Percentiles rank a stretch among this genome's conserved stretches.
These are phyloP conservation scores for Catenaria anguillulae DNA, from an alignment of 371 early-diverging fungal species.

Conservation along the genomic window DNA sequence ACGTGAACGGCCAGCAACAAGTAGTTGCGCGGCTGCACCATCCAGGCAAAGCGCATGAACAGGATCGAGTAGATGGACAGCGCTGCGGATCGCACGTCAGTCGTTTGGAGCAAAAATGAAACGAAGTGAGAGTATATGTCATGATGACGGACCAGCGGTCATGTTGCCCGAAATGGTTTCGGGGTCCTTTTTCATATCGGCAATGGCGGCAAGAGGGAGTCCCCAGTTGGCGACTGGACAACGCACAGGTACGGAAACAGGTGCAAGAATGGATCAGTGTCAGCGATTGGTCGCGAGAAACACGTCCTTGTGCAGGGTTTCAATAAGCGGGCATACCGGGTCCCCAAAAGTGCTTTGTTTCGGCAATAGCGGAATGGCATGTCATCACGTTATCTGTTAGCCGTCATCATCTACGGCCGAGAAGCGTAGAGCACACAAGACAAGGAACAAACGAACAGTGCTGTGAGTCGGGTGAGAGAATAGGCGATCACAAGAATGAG, in stretches of 20 bases:
- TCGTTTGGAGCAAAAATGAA: background rate
- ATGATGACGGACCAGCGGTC: constrained; percentile 48
- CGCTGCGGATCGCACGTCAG: no score
- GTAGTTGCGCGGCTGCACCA: constrained; percentile 79
- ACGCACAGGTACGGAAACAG: no score
- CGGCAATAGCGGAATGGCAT: background rate
- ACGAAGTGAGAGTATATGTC: background rate
- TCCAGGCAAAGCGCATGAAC: constrained; percentile 92
- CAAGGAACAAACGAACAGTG: no score
- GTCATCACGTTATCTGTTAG: background rate
- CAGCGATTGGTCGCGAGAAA: background rate
- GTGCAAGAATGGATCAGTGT: background rate
- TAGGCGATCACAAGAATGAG: no score
- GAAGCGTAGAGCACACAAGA: no score
- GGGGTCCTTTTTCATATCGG: constrained; percentile 80
- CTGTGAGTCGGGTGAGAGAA: no score
- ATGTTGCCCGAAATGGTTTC: constrained; percentile 88
- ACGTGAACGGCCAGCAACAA: constrained; percentile 84
- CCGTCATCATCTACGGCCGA: no score
- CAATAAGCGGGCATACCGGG: background rate
- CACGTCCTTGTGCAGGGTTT: background rate
- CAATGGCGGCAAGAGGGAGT: constrained; percentile 86
- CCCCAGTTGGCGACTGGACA: constrained; percentile 85
- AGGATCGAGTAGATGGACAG: constrained; percentile 65
- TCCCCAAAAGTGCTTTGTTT: constrained; percentile 2